Percentiles rank a stretch among this genome's conserved stretches.
These are phyloP conservation scores for Edaphochlamys debaryana DNA, from an alignment of 139 green algal genomes.

Conservation along the genomic window DNA sequence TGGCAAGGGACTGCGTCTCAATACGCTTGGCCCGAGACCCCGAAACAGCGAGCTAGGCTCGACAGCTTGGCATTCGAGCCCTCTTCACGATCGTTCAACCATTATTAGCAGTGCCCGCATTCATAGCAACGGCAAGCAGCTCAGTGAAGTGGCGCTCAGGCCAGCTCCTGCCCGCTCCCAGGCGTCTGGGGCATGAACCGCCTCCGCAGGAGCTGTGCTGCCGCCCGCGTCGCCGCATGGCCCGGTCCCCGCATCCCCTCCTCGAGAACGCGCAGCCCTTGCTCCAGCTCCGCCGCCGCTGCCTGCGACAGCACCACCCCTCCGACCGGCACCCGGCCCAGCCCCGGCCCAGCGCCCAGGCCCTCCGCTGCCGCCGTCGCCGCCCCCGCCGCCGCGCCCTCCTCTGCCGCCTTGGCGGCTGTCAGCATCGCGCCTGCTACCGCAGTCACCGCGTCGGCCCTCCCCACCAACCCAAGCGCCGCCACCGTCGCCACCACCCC, in stretches of 20 bases:
- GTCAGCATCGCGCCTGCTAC: conserved; percentile 3
- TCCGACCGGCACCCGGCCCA: no score
- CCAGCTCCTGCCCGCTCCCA: no score
- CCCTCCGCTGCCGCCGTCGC: background rate
- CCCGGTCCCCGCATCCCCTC: background rate
- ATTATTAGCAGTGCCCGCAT: no score
- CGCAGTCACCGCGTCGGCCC: background rate
- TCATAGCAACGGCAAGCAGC: no score
- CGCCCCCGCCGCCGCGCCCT: background rate
- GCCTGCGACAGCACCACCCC: conserved; percentile 5
- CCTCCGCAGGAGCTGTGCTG: background rate
- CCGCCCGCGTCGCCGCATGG: background rate
- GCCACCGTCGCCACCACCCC: background rate
- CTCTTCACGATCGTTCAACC: no score
- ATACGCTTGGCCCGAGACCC: no score
- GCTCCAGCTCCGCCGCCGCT: conserved; percentile 4
- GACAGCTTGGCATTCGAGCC: no score
- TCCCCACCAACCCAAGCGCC: background rate
- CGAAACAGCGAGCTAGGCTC: no score
- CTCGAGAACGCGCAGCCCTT: background rate
- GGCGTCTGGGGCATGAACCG: no score
- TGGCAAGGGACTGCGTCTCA: no score
- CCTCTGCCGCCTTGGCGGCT: background rate
- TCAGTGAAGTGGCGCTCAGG: no score
- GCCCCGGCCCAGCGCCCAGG: no score